These are phyloP conservation scores for Phylloporus rhodoxanthus DNA, from an alignment of 768 basidiomycete genomes.

Conservation along the genomic window DNA sequence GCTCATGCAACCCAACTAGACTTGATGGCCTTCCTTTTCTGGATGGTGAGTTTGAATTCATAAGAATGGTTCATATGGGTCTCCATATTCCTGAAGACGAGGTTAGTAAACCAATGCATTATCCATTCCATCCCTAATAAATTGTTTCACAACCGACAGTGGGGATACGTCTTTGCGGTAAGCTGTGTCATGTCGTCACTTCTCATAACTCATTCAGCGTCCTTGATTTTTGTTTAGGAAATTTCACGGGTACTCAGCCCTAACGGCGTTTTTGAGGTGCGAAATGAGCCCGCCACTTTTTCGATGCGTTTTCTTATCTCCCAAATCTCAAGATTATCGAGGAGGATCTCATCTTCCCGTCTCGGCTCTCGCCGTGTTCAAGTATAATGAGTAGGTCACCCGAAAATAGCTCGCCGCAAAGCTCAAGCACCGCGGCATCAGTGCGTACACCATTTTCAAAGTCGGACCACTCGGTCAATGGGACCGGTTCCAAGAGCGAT, in stretches of 20 bases:
- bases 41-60: conserved; percentile 54
- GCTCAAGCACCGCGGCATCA: conserved; percentile 27
- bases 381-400: conserved; percentile 15
- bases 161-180: conserved; percentile 64
- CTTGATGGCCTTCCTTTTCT: conserved; percentile 61
- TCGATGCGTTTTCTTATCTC: conserved; percentile 2
- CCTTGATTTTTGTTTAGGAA: conserved; percentile 42
- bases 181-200: conserved; percentile 11
- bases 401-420: conserved; percentile 20
- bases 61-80: conserved; percentile 58
- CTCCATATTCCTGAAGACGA: conserved; percentile 70
- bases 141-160: conserved; percentile 34
- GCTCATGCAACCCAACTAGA: conserved; percentile 31
- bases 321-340: conserved; percentile 50
- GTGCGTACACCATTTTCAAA: conserved; percentile 13
- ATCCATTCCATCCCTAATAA: conserved; percentile 12
- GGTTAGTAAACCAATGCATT: conserved; percentile 31
- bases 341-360: conserved; percentile 70
- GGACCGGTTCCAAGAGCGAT: conserved; percentile 14
- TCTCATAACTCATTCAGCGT: conserved; percentile 13
- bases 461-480: conserved; percentile 19
- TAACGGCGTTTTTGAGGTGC: conserved; percentile 62
- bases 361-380: conserved; percentile 15
- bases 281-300: conserved; percentile 8
- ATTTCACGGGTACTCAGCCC: conserved; percentile 59